A percentile compares a stretch with the other conserved stretches of the same genome.
phyloP scores from a whole-genome alignment of 2,329 filamentous ascomycete genomes.

The Venturiaceae sp. region DNA sequence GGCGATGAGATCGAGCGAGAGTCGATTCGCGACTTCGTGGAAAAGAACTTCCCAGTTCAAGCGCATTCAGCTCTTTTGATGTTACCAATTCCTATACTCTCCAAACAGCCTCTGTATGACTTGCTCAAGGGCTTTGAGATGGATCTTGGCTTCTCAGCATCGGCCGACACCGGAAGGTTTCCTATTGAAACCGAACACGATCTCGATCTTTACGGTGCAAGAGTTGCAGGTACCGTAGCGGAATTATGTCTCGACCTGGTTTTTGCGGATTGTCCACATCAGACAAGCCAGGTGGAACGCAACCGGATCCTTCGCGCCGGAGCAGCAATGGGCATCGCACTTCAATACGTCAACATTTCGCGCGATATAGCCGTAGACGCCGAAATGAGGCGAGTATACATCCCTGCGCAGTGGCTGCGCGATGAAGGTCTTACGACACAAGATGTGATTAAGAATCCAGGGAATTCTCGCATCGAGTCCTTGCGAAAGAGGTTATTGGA shows the following conservation, averaged over 20 bases:
- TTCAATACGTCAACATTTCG: constrained; percentile 72
- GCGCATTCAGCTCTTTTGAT: constrained; percentile 47
- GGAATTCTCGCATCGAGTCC: constrained; percentile 34
- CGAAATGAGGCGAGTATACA: constrained; percentile 54
- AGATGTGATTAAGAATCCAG: constrained; percentile 44
- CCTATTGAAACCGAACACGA: constrained; percentile 52
- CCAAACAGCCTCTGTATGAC: constrained; percentile 50
- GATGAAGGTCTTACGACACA: constrained; percentile 45
- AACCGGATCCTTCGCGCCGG: constrained; percentile 45
- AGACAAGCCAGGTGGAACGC: constrained; percentile 28
- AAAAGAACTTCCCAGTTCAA: constrained; percentile 41
- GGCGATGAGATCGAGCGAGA: constrained; percentile 14
- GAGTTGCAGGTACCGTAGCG: constrained; percentile 64
- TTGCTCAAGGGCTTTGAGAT: constrained; percentile 60
- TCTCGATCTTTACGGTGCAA: constrained; percentile 53
- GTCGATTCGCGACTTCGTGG: constrained; percentile 25
- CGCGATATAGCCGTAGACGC: constrained; percentile 64
- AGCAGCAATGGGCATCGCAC: constrained; percentile 57
- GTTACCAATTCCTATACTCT: constrained; percentile 48
- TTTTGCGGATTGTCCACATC: constrained; percentile 33
- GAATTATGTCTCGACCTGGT: constrained; percentile 59
- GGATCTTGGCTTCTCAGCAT: constrained; percentile 47
- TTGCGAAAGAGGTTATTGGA: constrained; percentile 47
- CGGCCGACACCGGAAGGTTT: constrained; percentile 20
- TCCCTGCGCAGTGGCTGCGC: constrained; percentile 55